These are phyloP conservation scores for Coemansia sp. DNA, from an alignment of 192 early-diverging fungal genomes.

Conservation along the genomic window DNA sequence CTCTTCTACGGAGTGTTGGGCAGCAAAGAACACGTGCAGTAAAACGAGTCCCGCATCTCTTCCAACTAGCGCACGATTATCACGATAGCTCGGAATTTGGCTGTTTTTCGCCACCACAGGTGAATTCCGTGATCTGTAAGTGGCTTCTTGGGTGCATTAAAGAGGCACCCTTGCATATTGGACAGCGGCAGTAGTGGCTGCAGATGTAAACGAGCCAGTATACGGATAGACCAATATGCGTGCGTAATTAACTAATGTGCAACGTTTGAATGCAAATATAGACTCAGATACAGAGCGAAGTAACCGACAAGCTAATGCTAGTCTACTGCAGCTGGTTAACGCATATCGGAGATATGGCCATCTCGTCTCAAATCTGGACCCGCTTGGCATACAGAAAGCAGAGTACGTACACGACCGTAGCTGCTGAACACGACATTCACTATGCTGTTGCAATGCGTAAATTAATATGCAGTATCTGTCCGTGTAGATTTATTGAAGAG, in stretches of 20 bases:
- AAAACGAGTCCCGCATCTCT: slow-evolving; percentile 9
- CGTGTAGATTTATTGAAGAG: slow-evolving; percentile 46
- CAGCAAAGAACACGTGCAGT: slow-evolving; percentile 13
- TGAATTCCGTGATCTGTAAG: slow-evolving; percentile 35
- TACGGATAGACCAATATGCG: neutral
- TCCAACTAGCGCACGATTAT: slow-evolving; percentile 24
- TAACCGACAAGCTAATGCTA: slow-evolving; percentile 80
- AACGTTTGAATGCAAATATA: slow-evolving; percentile 5
- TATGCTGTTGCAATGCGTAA: too few relatives aligned
- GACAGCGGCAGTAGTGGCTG: neutral
- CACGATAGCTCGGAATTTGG: slow-evolving; percentile 47
- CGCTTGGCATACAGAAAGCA: slow-evolving; percentile 62
- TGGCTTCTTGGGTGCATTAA: slow-evolving; percentile 1
- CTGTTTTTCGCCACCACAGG: slow-evolving; percentile 22
- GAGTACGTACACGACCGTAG: slow-evolving; percentile 34
- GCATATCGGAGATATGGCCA: slow-evolving; percentile 83
- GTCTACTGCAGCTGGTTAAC: slow-evolving; percentile 76
- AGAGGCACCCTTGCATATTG: neutral
- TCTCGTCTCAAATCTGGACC: slow-evolving; percentile 78
- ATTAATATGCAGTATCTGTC: neutral
- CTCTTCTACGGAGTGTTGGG: slow-evolving; percentile 12
- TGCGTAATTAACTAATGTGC: neutral
- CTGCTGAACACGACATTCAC: too few relatives aligned
- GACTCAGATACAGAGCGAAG: slow-evolving; percentile 60
- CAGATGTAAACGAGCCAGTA: neutral